Evolutionary conservation across 257 asterid species (phyloP).

Genomic region (Buddleja alternifolia): DNA sequence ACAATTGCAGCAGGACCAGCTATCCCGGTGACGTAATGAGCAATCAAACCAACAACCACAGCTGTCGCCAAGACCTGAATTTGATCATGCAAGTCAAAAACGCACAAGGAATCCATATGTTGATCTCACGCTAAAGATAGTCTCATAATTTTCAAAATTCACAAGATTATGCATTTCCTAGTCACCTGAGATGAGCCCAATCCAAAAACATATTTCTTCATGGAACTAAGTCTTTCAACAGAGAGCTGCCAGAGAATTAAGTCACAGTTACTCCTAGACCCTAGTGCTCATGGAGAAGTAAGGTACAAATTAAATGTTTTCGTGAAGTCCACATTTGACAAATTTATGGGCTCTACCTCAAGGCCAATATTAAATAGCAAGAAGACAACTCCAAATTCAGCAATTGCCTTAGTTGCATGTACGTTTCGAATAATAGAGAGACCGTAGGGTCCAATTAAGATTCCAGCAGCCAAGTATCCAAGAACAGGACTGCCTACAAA

Average conservation of each 20-base stretch:
- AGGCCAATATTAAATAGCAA: conserved; percentile 98
- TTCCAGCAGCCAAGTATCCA: conserved; percentile 98
- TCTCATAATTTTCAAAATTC: background rate
- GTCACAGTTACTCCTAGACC: no score
- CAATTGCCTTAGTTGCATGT: conserved; percentile 97
- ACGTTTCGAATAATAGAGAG: conserved; percentile 97
- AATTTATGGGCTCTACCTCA: conserved; percentile 60
- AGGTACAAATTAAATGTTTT: background rate
- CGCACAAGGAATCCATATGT: conserved; percentile 14
- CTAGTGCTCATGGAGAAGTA: conserved; percentile 17
- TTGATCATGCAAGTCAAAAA: conserved; percentile 15
- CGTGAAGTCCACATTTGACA: conserved; percentile 13
- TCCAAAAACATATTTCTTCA: conserved; percentile 99
- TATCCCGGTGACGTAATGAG: conserved; percentile 78
- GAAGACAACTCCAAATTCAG: conserved; percentile 99
- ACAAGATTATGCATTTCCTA: conserved; percentile 12
- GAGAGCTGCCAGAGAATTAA: conserved; percentile 71
- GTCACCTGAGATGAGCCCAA: conserved; percentile 98
- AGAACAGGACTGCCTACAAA: conserved; percentile 96
- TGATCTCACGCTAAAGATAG: conserved; percentile 17
- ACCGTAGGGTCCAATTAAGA: conserved; percentile 98
- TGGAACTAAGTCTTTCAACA: conserved; percentile 96
- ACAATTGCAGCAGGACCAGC: conserved; percentile 99
- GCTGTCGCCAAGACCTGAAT: conserved; percentile 91
- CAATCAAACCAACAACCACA: conserved; percentile 66